Percentiles rank a stretch among this genome's conserved stretches.
These are phyloP conservation scores for Coemansia umbellata DNA, from an alignment of 192 early-diverging fungal species.

Conservation along the genomic window DNA sequence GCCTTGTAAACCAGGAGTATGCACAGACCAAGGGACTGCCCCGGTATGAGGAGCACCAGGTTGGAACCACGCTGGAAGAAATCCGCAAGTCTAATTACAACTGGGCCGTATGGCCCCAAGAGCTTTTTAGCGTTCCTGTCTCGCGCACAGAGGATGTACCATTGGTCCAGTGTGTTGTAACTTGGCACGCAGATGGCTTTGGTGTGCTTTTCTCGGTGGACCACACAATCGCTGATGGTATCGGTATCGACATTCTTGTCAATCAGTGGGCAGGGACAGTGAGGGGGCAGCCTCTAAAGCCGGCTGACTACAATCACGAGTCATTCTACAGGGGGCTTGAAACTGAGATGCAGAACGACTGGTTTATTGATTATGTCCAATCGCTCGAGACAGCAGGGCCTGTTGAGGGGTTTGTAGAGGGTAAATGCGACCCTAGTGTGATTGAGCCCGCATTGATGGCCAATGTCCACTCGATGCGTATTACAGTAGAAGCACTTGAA, in stretches of 20 bases:
- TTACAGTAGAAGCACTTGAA: conserved; percentile 15
- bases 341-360: neutral
- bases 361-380: conserved; percentile 27
- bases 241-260: conserved; percentile 24
- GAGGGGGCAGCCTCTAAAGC: neutral
- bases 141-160: conserved; percentile 9
- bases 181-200: conserved; percentile 37
- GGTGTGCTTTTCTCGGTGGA: conserved; percentile 36
- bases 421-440: neutral
- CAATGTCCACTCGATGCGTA: conserved; percentile 17
- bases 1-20: conserved; percentile 5
- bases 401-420: neutral
- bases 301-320: conserved; percentile 27
- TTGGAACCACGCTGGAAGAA: conserved; percentile 1
- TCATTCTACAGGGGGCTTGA: conserved; percentile 11
- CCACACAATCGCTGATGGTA: conserved; percentile 36
- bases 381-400: conserved; percentile 1
- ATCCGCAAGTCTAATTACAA: conserved; percentile 17
- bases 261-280: conserved; percentile 24
- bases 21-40: neutral
- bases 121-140: conserved; percentile 15
- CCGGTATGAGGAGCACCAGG: conserved; percentile 18
- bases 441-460: conserved; percentile 19
- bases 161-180: conserved; percentile 25
- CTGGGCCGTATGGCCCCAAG: conserved; percentile 25